phyloP scores from a whole-genome alignment of 306 rosid species.

The Lathyrus tuberosus region DNA sequence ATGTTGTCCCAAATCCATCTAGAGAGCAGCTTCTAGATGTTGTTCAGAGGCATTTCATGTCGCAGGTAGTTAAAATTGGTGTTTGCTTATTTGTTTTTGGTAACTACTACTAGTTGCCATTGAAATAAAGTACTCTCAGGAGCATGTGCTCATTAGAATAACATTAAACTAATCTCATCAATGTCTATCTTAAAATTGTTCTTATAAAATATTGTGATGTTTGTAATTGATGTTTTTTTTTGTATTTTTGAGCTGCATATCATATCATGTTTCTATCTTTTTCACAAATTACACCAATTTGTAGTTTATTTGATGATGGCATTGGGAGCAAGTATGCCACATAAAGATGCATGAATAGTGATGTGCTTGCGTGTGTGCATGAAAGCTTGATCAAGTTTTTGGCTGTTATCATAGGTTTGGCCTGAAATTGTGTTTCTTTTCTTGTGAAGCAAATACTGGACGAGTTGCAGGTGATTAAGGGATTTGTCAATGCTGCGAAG shows the following conservation, averaged over 20 bases:
- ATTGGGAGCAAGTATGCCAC: neutral
- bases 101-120: no score
- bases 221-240: neutral
- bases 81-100: neutral
- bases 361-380: neutral
- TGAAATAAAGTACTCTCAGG: no score
- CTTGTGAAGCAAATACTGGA: conserved; percentile 77
- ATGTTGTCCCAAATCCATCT: conserved; percentile 88
- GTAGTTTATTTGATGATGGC: conserved; percentile 5
- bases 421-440: conserved; percentile 29
- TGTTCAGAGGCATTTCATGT: conserved; percentile 99
- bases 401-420: neutral
- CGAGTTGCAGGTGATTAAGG: conserved; percentile 94
- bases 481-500: conserved; percentile 96
- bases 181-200: neutral
- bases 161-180: neutral
- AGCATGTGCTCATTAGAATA: neutral
- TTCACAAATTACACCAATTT: neutral
- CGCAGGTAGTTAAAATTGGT: conserved; percentile 64
- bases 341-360: neutral
- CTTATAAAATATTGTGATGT: neutral
- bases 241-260: conserved; percentile 15
- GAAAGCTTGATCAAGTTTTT: conserved; percentile 12
- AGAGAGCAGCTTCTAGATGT: conserved; percentile 90
- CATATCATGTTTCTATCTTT: conserved; percentile 6